These are phyloP conservation scores for Venturia nashicola DNA, from an alignment of 2,329 filamentous ascomycete genomes.

Conservation along the genomic window DNA sequence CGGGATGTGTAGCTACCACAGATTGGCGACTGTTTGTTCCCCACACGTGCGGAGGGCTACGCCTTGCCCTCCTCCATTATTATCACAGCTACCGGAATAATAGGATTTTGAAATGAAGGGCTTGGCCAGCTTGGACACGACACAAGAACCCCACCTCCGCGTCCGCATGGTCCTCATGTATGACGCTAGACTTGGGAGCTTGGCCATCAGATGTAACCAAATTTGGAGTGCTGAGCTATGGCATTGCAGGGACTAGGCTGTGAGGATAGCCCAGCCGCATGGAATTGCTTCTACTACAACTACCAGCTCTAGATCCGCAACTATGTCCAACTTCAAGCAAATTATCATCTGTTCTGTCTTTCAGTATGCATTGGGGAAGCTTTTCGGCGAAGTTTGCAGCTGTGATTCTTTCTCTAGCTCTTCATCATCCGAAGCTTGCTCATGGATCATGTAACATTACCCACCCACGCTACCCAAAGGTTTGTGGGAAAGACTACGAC, in stretches of 20 bases:
- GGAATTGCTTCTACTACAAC: not conserved
- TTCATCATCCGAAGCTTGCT: not conserved
- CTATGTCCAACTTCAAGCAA: not conserved
- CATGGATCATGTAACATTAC: not conserved
- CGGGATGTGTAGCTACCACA: not conserved
- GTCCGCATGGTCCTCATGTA: not conserved
- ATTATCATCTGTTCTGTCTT: not conserved
- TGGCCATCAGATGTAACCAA: not conserved
- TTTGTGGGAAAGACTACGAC: not conserved
- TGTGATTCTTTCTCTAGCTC: not conserved
- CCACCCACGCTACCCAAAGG: not conserved
- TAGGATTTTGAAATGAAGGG: not conserved
- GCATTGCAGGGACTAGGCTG: not conserved
- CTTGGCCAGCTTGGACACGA: not conserved
- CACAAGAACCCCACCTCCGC: not conserved
- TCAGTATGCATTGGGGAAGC: not conserved
- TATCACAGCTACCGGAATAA: not conserved
- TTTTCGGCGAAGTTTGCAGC: not conserved
- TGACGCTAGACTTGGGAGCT: not conserved
- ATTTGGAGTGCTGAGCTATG: not conserved
- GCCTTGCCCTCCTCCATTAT: not conserved
- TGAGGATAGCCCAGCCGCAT: not conserved
- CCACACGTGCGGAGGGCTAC: not conserved
- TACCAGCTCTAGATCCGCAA: not conserved
- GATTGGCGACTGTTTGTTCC: too few species aligned